These are phyloP conservation scores for Lachnellula willkommii DNA, from an alignment of 2,329 filamentous ascomycete genomes.

Conservation along the genomic window DNA sequence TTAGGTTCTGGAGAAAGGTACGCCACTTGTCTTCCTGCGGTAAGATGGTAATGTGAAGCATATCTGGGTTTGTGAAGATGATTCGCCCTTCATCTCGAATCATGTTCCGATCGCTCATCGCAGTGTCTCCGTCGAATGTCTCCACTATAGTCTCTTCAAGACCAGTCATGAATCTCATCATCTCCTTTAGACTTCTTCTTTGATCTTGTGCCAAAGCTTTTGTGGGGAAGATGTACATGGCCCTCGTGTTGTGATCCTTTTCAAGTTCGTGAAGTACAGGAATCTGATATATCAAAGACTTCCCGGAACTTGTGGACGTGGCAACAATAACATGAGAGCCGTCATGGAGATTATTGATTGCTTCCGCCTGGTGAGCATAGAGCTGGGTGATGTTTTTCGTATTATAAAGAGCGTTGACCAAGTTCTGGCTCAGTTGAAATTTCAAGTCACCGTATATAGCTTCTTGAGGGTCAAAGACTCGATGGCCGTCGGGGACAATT, in stretches of 20 bases:
- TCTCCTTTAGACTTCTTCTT: conserved; percentile 76
- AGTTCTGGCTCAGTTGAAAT: conserved; percentile 79
- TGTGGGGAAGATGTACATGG: conserved; percentile 97
- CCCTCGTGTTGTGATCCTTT: conserved; percentile 66
- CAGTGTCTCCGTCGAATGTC: conserved; percentile 93
- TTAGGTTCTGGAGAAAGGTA: conserved; percentile 79
- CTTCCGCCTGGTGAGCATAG: conserved; percentile 89
- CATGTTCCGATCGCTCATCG: conserved; percentile 67
- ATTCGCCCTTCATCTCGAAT: conserved; percentile 87
- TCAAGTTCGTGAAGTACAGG: conserved; percentile 86
- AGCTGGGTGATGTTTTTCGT: conserved; percentile 78
- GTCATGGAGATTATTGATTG: conserved; percentile 79
- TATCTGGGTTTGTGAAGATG: conserved; percentile 97
- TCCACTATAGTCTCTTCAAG: conserved; percentile 75
- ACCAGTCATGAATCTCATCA: conserved; percentile 73
- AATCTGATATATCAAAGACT: conserved; percentile 96
- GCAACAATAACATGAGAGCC: conserved; percentile 86
- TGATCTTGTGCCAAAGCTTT: conserved; percentile 97
- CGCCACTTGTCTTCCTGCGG: conserved; percentile 90
- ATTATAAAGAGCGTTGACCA: conserved; percentile 97
- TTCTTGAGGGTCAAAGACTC: conserved; percentile 81
- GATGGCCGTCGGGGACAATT: conserved; percentile 87
- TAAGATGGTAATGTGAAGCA: conserved; percentile 90
- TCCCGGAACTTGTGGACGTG: conserved; percentile 93
- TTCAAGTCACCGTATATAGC: conserved; percentile 76